Evolutionary conservation across 495 filamentous ascomycete species (phyloP).

Genomic region (Pyrenula massariospora): DNA sequence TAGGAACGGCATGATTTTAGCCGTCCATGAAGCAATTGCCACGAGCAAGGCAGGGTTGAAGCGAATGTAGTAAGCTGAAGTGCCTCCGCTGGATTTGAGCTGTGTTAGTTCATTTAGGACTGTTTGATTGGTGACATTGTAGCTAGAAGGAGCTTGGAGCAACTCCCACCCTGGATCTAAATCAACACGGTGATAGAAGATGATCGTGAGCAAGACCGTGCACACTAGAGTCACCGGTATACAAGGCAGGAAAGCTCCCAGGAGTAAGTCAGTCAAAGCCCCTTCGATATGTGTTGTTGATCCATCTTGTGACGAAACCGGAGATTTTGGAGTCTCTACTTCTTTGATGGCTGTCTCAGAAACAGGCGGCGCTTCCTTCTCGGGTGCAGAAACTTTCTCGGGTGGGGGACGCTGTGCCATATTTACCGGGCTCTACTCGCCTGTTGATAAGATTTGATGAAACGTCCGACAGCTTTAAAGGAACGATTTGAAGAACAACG

Average conservation of each 20-base stretch:
- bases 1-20: constrained; percentile 4
- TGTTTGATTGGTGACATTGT: background rate
- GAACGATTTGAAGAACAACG: too few relatives aligned
- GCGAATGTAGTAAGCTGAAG: constrained; percentile 4
- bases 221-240: background rate
- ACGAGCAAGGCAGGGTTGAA: constrained; percentile 3
- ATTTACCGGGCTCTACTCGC: too few relatives aligned
- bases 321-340: background rate
- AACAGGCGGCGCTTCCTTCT: background rate
- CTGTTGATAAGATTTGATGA: too few relatives aligned
- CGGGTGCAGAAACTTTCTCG: background rate
- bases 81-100: background rate
- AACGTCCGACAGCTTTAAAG: too few relatives aligned
- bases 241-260: background rate
- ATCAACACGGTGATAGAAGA: background rate
- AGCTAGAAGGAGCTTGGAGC: background rate
- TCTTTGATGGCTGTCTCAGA: background rate
- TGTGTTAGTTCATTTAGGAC: background rate
- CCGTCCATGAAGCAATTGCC: constrained; percentile 4
- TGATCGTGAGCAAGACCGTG: background rate
- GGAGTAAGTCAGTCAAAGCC: background rate
- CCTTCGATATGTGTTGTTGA: background rate
- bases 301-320: background rate
- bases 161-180: background rate
- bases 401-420: background rate